phyloP scores from a whole-genome alignment of 306 rosid genomes.

The Dryas octopetala region DNA sequence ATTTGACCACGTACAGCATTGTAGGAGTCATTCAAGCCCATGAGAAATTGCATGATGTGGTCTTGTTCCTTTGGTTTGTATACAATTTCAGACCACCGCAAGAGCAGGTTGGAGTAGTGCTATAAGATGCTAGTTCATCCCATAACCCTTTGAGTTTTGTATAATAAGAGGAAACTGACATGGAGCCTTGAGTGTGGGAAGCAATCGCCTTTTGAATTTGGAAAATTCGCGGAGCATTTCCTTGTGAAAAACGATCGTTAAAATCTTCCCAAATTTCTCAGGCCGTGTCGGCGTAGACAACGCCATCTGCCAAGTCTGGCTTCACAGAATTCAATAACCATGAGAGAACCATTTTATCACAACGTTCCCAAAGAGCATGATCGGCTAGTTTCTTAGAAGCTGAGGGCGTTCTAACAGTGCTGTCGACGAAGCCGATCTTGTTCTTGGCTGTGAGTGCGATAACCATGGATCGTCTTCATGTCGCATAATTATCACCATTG shows the following conservation, averaged over 20 bases:
- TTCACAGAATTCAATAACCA: neutral
- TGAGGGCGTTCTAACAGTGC: neutral
- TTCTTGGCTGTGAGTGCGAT: neutral
- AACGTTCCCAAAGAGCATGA: neutral
- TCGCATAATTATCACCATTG: neutral
- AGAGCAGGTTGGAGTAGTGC: neutral
- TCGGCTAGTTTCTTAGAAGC: neutral
- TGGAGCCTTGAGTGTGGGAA: neutral
- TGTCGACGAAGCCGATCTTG: neutral
- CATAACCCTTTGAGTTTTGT: neutral
- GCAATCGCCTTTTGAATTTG: neutral
- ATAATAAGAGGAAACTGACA: neutral
- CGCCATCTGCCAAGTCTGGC: neutral
- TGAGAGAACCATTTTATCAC: neutral
- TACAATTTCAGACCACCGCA: neutral
- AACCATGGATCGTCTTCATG: neutral
- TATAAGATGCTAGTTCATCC: neutral
- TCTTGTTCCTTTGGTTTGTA: neutral
- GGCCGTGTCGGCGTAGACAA: no score
- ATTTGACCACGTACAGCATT: neutral
- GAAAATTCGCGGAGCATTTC: neutral
- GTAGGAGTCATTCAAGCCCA: constrained; percentile 1
- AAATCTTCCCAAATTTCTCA: neutral
- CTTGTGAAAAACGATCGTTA: neutral
- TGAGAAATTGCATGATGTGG: neutral